phyloP scores from a whole-genome alignment of 164 flowering plant genomes.

The Cinnamomum micranthum region DNA sequence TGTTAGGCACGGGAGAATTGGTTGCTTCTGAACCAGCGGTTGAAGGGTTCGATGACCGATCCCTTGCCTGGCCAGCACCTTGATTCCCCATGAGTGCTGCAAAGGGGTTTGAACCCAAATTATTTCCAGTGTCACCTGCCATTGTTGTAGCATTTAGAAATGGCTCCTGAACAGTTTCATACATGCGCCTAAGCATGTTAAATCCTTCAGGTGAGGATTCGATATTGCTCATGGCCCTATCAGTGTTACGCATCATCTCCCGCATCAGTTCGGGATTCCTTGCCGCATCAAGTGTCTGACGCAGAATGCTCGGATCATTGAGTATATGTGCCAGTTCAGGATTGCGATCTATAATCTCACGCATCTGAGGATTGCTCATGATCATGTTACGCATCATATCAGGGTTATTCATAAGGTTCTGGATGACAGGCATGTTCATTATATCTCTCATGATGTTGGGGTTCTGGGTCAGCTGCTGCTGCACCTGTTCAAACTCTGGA shows the following conservation, averaged over 20 bases:
- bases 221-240: constrained; percentile 93
- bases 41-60: constrained; percentile 40
- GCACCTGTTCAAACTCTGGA: constrained; percentile 80
- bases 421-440: constrained; percentile 87
- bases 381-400: constrained; percentile 76
- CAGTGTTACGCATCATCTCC: constrained; percentile 97
- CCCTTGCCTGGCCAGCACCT: constrained; percentile 36
- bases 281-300: constrained; percentile 90
- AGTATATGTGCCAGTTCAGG: constrained; percentile 90
- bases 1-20: constrained; percentile 62
- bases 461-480: constrained; percentile 76
- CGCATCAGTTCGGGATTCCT: constrained; percentile 96
- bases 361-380: constrained; percentile 95
- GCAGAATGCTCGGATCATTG: constrained; percentile 79
- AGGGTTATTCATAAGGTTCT: constrained; percentile 81
- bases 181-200: constrained; percentile 98
- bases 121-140: constrained; percentile 60
- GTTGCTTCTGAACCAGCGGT: constrained; percentile 44
- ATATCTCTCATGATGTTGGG: constrained; percentile 91
- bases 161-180: constrained; percentile 96
- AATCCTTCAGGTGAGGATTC: constrained; percentile 96
- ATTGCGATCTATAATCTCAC: constrained; percentile 81
- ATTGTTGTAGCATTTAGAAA: constrained; percentile 82
- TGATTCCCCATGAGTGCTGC: constrained; percentile 70
- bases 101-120: constrained; percentile 62